phyloP scores from a whole-genome alignment of 345 rosid genomes.

The Theobroma cacao region DNA sequence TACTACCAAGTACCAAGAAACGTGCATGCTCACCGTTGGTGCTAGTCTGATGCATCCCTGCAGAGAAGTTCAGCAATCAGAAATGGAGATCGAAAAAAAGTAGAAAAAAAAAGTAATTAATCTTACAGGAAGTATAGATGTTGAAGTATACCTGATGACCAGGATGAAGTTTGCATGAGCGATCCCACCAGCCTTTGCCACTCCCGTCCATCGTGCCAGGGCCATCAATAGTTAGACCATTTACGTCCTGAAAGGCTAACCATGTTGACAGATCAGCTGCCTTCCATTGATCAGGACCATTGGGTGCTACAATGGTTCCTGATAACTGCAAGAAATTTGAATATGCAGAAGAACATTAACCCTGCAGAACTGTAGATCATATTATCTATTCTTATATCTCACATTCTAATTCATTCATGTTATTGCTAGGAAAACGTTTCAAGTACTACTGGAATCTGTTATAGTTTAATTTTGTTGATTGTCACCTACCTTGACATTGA shows the following conservation, averaged over 20 bases:
- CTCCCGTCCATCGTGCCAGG: neutral
- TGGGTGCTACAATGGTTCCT: conserved; percentile 27
- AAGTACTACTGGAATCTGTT: no score
- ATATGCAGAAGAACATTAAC: no score
- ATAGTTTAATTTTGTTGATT: neutral
- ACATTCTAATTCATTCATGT: no score
- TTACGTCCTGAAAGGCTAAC: conserved; percentile 14
- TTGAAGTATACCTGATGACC: neutral
- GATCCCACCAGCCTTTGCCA: conserved; percentile 12
- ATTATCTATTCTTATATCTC: neutral
- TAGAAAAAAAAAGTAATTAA: no score
- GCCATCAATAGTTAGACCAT: neutral
- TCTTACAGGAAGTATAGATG: no score
- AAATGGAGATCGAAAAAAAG: neutral
- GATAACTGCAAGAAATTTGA: neutral
- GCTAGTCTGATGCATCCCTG: neutral
- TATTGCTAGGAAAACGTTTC: no score
- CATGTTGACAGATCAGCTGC: conserved; percentile 2
- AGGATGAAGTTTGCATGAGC: conserved; percentile 14
- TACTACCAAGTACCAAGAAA: no score
- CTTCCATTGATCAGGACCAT: conserved; percentile 10
- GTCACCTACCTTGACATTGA: conserved; percentile 12
- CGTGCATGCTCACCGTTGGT: conserved; percentile 4
- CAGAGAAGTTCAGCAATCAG: neutral
- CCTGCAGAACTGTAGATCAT: neutral